A percentile compares a stretch with the other conserved stretches of the same genome.
phyloP scores from a whole-genome alignment of 2,329 filamentous ascomycete genomes.

The Botrytis galanthina region DNA sequence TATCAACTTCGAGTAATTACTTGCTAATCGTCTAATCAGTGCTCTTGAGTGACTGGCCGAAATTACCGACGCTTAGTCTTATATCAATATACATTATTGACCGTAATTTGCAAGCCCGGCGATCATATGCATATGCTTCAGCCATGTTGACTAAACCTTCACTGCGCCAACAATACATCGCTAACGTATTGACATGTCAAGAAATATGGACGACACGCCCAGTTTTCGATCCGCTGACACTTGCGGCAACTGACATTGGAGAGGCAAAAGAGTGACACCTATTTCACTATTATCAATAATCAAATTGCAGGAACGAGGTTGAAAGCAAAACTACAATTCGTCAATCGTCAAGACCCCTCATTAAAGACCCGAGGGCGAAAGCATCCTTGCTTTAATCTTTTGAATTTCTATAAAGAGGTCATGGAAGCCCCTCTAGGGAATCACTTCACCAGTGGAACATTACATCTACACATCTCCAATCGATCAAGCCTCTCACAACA shows the following conservation, averaged over 20 bases:
- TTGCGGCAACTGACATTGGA: neutral
- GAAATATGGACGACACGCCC: neutral
- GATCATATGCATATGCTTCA: neutral
- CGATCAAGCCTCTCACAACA: neutral
- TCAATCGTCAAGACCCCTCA: neutral
- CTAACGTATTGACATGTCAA: neutral
- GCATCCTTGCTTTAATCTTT: neutral
- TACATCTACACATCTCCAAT: neutral
- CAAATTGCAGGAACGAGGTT: neutral
- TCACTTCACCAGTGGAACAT: neutral
- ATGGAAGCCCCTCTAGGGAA: neutral
- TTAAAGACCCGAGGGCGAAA: neutral
- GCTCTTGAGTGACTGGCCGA: neutral
- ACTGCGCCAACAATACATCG: neutral
- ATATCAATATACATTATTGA: neutral
- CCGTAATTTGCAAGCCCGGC: neutral
- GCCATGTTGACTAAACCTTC: neutral
- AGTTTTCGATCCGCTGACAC: neutral
- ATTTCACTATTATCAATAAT: constrained; percentile 7
- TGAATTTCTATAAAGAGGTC: constrained; percentile 5
- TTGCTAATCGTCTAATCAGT: neutral
- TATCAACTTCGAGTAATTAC: no score
- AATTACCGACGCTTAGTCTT: neutral
- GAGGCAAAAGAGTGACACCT: neutral
- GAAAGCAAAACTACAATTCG: neutral